phyloP scores from a whole-genome alignment of 768 basidiomycete species.

The Leccinum rimulosum region DNA sequence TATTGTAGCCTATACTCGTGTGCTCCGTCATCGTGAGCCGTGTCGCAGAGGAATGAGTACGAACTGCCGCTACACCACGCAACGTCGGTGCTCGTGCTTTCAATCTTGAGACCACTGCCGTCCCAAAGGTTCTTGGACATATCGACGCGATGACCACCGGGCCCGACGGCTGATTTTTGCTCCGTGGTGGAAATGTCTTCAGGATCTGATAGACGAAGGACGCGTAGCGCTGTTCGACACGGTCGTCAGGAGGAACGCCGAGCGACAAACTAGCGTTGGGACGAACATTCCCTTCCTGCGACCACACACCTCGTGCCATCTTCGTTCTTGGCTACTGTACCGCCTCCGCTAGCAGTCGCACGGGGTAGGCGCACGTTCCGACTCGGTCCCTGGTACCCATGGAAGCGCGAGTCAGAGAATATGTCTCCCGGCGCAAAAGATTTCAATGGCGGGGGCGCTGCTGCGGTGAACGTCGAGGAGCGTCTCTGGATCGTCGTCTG shows the following conservation, averaged over 20 bases:
- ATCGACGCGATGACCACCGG: slow-evolving; percentile 67
- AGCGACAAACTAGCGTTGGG: not conserved
- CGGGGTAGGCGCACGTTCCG: slow-evolving; percentile 59
- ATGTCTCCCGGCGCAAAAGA: slow-evolving; percentile 23
- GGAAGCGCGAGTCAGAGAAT: slow-evolving; percentile 42
- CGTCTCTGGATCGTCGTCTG: slow-evolving; percentile 26
- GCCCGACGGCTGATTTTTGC: slow-evolving; percentile 52
- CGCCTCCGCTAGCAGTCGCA: slow-evolving; percentile 61
- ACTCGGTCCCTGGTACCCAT: slow-evolving; percentile 43
- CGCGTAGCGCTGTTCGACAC: slow-evolving; percentile 48
- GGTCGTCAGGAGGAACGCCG: slow-evolving; percentile 7
- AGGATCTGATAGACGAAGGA: slow-evolving; percentile 55
- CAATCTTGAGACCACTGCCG: slow-evolving; percentile 72
- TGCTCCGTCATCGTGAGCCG: not conserved
- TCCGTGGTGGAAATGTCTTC: slow-evolving; percentile 39
- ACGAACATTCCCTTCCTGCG: slow-evolving; percentile 75
- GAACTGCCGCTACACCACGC: slow-evolving; percentile 73
- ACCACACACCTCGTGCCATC: slow-evolving; percentile 69
- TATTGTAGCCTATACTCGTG: slow-evolving; percentile 52
- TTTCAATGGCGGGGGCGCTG: not conserved
- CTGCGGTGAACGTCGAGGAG: slow-evolving; percentile 24
- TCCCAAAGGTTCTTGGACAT: slow-evolving; percentile 77
- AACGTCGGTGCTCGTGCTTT: slow-evolving; percentile 75
- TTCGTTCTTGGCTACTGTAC: slow-evolving; percentile 63
- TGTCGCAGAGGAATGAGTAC: slow-evolving; percentile 21